Base-by-base conservation (phyloP, 2,329 filamentous ascomycete genomes). In the Claviceps spartinae region DNA sequence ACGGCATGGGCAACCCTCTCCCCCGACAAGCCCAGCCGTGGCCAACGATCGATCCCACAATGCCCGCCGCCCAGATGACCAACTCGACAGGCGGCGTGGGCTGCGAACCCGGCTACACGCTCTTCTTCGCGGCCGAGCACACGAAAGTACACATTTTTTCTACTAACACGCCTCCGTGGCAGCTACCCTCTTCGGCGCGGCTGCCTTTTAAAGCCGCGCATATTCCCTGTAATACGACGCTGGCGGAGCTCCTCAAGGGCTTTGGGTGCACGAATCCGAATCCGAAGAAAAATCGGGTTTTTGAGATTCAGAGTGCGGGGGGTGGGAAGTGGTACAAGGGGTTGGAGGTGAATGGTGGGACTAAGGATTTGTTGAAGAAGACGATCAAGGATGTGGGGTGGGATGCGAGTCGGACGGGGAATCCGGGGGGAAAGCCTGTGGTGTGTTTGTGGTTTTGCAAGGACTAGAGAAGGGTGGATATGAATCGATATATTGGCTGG, bases 401-500 rank as follows among this genome's bases (percentile, higher is more conserved):
- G 81, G 75, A 80, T 40, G 61, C 63, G 18, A 68, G 67, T 1
- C 62, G 78, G 8, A 74, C 69, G 1, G 78, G 78, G 0, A 62
- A 70, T 16, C 61, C 64, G 0, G 70, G 71, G 0, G 69, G 72
- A 57, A 76, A 75, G 63, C 74, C 75, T 0, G 72, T 81, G 3
- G 74, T 82, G n/a, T 82, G 77, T 62, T 56, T 83, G 16, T 83
- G 78, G 70, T 68, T 81, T 51, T 76, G 73, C 18, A 80, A 78
- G 62, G 73, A 70, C 48, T 78, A 34, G 30, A 34, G 30, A 34
- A 9, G 9, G 30, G 30, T 9, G 9, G 30, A 11, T 34, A 34
- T 34, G 30, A 34, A 34, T 34, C 11, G 30, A 9, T 34, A 0
- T 34, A 4, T 34, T 34, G 30, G 30, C 30, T 34, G 9, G 30